Conservation (phyloP, 495 filamentous ascomycete species). For the Tuber indicum region DNA sequence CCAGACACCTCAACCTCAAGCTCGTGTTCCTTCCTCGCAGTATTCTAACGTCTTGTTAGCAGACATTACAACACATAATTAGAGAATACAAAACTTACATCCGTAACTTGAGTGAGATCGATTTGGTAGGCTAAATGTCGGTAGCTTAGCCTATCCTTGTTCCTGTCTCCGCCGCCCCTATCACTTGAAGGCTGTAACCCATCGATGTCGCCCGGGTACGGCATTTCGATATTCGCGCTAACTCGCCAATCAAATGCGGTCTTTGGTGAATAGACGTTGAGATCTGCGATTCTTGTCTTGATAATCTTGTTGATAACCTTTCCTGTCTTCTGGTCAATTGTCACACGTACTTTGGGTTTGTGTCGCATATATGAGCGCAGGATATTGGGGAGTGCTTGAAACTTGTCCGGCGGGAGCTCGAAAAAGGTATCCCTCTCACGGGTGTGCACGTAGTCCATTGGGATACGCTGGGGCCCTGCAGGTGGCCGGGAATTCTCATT, state of each 20-base stretch:
- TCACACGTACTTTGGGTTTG: conserved; percentile 66
- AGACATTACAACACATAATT: neutral
- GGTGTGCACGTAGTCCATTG: conserved; percentile 72
- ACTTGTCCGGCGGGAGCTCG: conserved; percentile 57
- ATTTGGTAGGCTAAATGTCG: conserved; percentile 75
- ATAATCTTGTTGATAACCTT: conserved; percentile 74
- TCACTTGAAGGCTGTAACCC: conserved; percentile 46
- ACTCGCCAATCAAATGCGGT: conserved; percentile 76
- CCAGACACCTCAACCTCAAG: conserved; percentile 78
- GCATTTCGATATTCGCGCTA: conserved; percentile 84
- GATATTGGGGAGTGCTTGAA: conserved; percentile 50
- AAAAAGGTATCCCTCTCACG: conserved; percentile 75
- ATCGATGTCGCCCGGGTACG: conserved; percentile 62
- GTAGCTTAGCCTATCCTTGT: conserved; percentile 86
- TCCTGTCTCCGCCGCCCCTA: conserved; percentile 50
- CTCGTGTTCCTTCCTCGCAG: conserved; percentile 69
- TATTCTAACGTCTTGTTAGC: conserved; percentile 43
- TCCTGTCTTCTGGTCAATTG: conserved; percentile 64
- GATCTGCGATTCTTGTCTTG: conserved; percentile 76
- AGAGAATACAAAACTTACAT: conserved; percentile 48
- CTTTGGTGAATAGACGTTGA: conserved; percentile 68
- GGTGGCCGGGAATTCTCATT: conserved; percentile 43
- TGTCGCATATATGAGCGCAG: conserved; percentile 52
- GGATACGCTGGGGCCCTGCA: conserved; percentile 51
- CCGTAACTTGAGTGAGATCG: conserved; percentile 81